Percentiles rank a stretch among this genome's conserved stretches.
Conservation (phyloP, 148 eudicot species). For the Silene uniflora region DNA sequence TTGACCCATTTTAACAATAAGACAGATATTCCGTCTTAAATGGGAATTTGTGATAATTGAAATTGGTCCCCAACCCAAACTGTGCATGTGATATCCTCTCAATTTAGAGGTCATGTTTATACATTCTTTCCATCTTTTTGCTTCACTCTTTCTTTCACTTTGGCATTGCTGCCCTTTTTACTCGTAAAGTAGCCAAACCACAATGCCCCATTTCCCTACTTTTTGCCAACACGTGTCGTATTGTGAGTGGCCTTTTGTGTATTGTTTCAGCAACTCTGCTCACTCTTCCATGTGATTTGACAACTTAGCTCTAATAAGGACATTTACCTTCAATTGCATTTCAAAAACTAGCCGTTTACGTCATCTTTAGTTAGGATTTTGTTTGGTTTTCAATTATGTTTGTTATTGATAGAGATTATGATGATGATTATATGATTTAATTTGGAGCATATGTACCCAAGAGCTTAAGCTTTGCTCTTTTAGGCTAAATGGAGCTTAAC, state of each 20-base stretch:
- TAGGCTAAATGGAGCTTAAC: no score
- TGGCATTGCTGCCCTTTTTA: conserved; percentile 9
- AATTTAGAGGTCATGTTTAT: not conserved
- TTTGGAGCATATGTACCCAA: no score
- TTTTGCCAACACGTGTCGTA: not conserved
- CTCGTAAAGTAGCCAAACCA: conserved; percentile 6
- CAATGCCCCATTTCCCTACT: not conserved
- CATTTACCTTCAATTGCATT: no score
- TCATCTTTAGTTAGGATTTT: no score
- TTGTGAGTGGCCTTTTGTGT: not conserved
- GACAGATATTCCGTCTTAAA: no score
- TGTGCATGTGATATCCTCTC: not conserved
- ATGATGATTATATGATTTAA: no score
- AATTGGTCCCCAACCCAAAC: not conserved
- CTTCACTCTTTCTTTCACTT: not conserved
- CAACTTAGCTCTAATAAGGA: not conserved
- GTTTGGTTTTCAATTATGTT: no score
- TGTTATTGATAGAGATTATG: no score
- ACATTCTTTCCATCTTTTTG: conserved; percentile 9
- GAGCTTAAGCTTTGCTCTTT: no score
- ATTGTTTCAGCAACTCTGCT: no score
- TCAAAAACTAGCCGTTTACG: no score
- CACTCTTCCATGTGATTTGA: conserved; percentile 9
- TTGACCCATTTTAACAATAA: no score
- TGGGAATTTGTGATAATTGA: not conserved